Conservation (phyloP, 2,329 filamentous ascomycete species). For the Teratosphaeria viscida region DNA sequence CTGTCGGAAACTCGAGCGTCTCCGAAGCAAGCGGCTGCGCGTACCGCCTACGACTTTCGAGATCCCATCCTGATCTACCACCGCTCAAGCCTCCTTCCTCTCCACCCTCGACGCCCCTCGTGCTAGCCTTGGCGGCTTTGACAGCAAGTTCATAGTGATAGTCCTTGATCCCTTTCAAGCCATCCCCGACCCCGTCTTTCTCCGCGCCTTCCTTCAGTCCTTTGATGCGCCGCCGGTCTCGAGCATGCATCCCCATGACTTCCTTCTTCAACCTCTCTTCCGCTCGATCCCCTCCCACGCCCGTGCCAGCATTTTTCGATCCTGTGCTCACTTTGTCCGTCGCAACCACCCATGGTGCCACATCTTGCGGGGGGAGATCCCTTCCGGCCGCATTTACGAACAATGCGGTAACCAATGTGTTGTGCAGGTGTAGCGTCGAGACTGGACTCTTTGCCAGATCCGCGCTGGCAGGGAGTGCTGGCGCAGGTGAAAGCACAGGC, state of each 20-base stretch:
- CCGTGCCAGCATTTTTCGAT: conserved; percentile 43
- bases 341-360: conserved; percentile 54
- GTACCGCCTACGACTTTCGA: conserved; percentile 56
- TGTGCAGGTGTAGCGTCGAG: conserved; percentile 44
- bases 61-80: conserved; percentile 45
- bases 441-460: conserved; percentile 10
- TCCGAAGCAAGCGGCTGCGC: conserved; percentile 50
- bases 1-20: conserved; percentile 52
- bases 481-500: conserved; percentile 43
- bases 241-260: conserved; percentile 50
- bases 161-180: conserved; percentile 15
- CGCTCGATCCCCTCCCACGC: conserved; percentile 46
- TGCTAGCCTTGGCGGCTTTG: conserved; percentile 9
- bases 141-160: conserved; percentile 21
- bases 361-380: conserved; percentile 48
- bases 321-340: conserved; percentile 66
- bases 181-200: conserved; percentile 7
- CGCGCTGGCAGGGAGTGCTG: conserved; percentile 24
- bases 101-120: background rate
- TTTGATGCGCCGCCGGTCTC: conserved; percentile 46
- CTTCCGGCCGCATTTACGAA: conserved; percentile 46
- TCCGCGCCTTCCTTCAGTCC: conserved; percentile 14
- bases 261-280: conserved; percentile 55
- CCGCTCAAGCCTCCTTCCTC: conserved; percentile 12
- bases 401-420: conserved; percentile 49